phyloP scores from a whole-genome alignment of 1,284 basidiomycete species.

The Tylopilus sp. region DNA sequence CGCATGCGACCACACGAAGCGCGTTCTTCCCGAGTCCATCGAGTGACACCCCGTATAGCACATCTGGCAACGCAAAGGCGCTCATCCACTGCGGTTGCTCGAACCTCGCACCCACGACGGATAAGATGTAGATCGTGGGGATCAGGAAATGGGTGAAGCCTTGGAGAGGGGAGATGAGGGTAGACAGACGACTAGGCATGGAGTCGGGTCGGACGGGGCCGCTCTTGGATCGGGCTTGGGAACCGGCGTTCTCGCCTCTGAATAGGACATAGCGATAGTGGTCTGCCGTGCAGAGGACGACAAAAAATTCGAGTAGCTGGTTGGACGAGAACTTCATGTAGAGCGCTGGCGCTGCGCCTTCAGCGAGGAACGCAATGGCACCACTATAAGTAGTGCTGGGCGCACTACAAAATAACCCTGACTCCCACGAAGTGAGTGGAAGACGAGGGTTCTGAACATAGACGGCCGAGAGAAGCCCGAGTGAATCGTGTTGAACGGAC shows the following conservation, averaged over 20 bases:
- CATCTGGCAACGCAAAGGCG: conserved; percentile 3
- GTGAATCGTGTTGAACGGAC: no score
- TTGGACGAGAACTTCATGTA: conserved; percentile 8
- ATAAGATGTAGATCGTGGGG: conserved; percentile 17
- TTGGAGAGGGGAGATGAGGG: conserved; percentile 21
- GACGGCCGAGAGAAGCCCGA: no score
- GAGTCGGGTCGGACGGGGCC: conserved; percentile 19
- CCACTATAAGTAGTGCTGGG: no score
- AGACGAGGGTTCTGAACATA: no score
- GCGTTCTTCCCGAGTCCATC: background rate
- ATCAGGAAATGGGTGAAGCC: conserved; percentile 1
- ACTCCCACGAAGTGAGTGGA: no score
- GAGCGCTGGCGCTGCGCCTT: no score
- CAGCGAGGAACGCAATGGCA: no score
- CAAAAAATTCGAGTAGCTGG: conserved; percentile 24
- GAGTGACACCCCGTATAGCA: background rate
- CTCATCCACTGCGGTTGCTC: conserved; percentile 28
- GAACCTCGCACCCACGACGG: conserved; percentile 15
- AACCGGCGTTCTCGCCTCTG: background rate
- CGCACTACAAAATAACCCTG: no score
- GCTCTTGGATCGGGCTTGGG: conserved; percentile 15
- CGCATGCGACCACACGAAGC: conserved; percentile 16
- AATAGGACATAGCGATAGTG: background rate
- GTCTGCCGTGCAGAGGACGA: conserved; percentile 5
- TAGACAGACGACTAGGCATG: conserved; percentile 10